Percentiles rank a stretch among this genome's conserved stretches.
Conservation (phyloP, 345 rosid genomes). For the Pugionium dolabratum region DNA sequence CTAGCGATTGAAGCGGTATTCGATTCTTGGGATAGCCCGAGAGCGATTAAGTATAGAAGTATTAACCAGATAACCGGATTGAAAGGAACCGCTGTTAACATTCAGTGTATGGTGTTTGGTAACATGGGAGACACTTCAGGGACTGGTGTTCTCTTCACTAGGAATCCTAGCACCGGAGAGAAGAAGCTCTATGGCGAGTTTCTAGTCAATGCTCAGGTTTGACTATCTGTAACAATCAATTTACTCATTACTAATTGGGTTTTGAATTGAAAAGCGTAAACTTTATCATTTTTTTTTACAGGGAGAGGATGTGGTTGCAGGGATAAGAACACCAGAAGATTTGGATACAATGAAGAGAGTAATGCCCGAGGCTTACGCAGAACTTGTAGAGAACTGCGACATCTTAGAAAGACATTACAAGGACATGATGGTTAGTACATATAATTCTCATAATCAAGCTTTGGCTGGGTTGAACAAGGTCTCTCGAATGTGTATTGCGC, state of each 20-base stretch:
- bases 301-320: conserved; percentile 99
- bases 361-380: conserved; percentile 83
- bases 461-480: neutral
- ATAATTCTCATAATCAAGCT: neutral
- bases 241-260: conserved; percentile 26
- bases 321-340: conserved; percentile 92
- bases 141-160: conserved; percentile 90
- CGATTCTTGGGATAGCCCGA: conserved; percentile 90
- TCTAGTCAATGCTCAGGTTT: conserved; percentile 90
- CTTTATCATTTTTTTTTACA: conserved; percentile 23
- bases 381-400: conserved; percentile 82
- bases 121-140: conserved; percentile 97
- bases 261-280: neutral
- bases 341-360: conserved; percentile 67
- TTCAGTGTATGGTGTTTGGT: conserved; percentile 94
- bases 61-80: conserved; percentile 89
- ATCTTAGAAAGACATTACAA: conserved; percentile 86
- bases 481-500: conserved; percentile 15
- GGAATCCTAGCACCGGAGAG: conserved; percentile 93
- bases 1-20: conserved; percentile 79
- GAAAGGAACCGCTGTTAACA: conserved; percentile 90
- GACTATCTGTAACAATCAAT: neutral
- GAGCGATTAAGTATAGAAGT: conserved; percentile 79
- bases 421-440: conserved; percentile 79
- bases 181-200: conserved; percentile 92